Evolutionary conservation across 1,139 yeast species (phyloP).

Genomic region (Geotrichum phurueaensis): DNA sequence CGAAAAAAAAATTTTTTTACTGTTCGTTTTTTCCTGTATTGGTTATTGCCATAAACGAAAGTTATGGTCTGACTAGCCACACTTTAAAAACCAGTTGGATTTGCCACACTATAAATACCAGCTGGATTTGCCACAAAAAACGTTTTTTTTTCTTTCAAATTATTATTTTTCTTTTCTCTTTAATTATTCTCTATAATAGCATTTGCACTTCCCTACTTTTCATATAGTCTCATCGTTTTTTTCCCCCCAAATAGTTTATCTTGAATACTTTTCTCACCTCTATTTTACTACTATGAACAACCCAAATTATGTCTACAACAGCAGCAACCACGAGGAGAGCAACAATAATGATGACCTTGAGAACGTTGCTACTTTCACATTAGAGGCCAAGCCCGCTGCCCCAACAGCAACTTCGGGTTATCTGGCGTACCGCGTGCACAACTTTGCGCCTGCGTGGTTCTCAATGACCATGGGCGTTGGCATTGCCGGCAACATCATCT

Average conservation of each 20-base stretch:
- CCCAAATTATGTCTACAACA: background rate
- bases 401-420: background rate
- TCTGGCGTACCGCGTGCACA: conserved; percentile 5
- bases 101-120: conserved; percentile 10
- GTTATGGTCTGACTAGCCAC: conserved; percentile 7
- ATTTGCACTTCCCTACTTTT: background rate
- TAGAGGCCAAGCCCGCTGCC: background rate
- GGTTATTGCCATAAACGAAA: background rate
- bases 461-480: conserved; percentile 84
- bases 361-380: background rate
- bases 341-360: background rate
- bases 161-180: background rate
- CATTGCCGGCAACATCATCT: conserved; percentile 54
- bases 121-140: conserved; percentile 5
- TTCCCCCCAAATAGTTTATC: background rate
- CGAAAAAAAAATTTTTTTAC: background rate
- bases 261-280: background rate
- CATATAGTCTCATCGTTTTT: background rate
- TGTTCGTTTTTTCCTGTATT: background rate
- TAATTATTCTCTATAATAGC: background rate
- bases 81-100: conserved; percentile 3
- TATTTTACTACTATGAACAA: background rate
- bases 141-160: background rate
- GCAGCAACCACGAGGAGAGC: background rate
- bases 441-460: conserved; percentile 42